Base-by-base conservation (phyloP, 2,329 filamentous ascomycete species). In the Paraphaeosphaeria minitans region DNA sequence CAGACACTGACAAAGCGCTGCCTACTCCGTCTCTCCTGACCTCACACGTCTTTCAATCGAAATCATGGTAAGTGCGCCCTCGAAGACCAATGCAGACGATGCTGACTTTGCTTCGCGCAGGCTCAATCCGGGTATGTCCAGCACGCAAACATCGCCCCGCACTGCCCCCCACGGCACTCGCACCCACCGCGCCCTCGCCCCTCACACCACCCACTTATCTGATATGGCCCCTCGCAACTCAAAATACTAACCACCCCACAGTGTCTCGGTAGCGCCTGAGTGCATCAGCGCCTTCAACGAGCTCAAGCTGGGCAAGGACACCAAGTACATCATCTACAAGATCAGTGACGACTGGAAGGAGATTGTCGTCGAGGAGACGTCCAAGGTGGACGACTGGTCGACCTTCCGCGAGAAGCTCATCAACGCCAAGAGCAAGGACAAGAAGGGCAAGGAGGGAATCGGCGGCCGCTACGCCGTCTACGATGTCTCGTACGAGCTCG, bases 281-380 rank as follows among this genome's bases (percentile, higher is more conserved):
- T 93, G 90, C 85, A 86, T 84, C 70, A 72, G 72, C 58, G 77
- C 78, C 65, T 94, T 89, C 85, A 92, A 93, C 80, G 89, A 93
- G 69, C 85, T 94, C 67, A 94, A 94, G 87, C 87, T 93, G 70
- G 84, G 81, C 80, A 93, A 93, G 83, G 84, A 87, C 83, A 74
- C 77, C 70, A 93, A 92, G 82, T 96, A 86, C 85, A 89, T 95
- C 82, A 87, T 95, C 84, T 94, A 86, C 88, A 92, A 93, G 85
- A 87, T 95, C 77, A 89, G 88, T 66, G 90, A 93, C 80, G 85
- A 93, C 83, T 87, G 88, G 85, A 92, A 89, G 81, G 80, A 92
- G 81, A 92, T 95, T 76, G 88, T 90, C 59, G 87, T 95, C 70
- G 91, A 94, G 80, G 87, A 91, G 77, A 84, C 86, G 55, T 90